Base-by-base conservation (phyloP, 208 protist genomes). In the Leishmania aethiopica region DNA sequence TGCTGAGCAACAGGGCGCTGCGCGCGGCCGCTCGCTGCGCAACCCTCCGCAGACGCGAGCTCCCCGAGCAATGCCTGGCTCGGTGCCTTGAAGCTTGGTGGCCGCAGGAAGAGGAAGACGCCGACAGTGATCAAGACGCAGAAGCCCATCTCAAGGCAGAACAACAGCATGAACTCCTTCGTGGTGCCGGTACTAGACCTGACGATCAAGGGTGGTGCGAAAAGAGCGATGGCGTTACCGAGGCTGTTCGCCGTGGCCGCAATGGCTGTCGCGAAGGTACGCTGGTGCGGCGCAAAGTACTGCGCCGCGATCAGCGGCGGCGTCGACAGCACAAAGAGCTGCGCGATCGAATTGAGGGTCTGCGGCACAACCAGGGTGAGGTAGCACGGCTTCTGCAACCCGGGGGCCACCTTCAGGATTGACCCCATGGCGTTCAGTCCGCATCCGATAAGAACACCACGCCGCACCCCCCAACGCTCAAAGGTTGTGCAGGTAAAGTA, bases 301-400 rank as follows among this genome's bases (percentile, higher is more conserved):
- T 94, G 86, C 25, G 88, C 87, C 0, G 92, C 90, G 75, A 96
- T 90, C 69, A 94, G 82, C 45, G 92, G 91, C 10, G 92, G 92
- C n/a, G 90, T 92, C 40, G 89, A 92, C 13, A 96, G 89, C 47
- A 96, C 88, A 74, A 94, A 96, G 25, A 94, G 86, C 83, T 96
- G 92, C 47, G 92, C 89, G 17, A 93, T 51, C 10, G 91, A 77
- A 81, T 91, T 92, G 45, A 95, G 73, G 2, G 79, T 81, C 75
- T 95, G 91, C 5, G 91, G 79, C 4, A 89, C 76, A n/a, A 93
- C 93, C 59, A 92, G 78, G 10, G 84, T 88, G 15, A 88, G 62
- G 83, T 92, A 95, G 22, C 70, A 85, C 42, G 90, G 91, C 55
- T 81, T 77, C 78, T 89, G 87, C 51, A 95, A 72, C 15, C 86